Conservation (phyloP, 257 asterid species). For the Solanum habrochaites region DNA sequence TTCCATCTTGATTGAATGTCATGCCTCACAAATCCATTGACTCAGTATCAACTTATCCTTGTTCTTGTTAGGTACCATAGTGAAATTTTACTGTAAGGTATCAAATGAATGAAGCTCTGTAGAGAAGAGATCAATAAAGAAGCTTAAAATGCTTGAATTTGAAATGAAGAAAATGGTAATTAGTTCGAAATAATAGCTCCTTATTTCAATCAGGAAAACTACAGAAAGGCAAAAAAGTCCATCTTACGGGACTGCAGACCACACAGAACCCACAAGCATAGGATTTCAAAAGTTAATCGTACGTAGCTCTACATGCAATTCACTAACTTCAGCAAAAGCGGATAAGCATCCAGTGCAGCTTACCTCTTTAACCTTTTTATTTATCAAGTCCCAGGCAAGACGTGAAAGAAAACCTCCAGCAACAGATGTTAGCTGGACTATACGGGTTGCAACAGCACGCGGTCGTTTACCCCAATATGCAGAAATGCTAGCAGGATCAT, state of each 20-base stretch:
- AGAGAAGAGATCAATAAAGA: background rate
- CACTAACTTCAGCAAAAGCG: background rate
- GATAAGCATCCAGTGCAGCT: background rate
- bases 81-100: background rate
- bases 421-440: slow-evolving; percentile 78
- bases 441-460: slow-evolving; percentile 90
- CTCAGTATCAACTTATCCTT: background rate
- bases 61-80: background rate
- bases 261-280: background rate
- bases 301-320: background rate
- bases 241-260: background rate
- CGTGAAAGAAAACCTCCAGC: slow-evolving; percentile 99
- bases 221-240: background rate
- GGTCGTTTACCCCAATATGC: slow-evolving; percentile 98
- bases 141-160: background rate
- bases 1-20: background rate
- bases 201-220: background rate
- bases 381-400: slow-evolving; percentile 63
- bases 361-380: slow-evolving; percentile 86
- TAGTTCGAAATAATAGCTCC: background rate
- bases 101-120: background rate
- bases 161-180: background rate
- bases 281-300: background rate
- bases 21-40: background rate
- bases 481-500: slow-evolving; percentile 75